These are phyloP conservation scores for Bacterosira constricta DNA, from an alignment of 108 stramenopile genomes.

Conservation along the genomic window DNA sequence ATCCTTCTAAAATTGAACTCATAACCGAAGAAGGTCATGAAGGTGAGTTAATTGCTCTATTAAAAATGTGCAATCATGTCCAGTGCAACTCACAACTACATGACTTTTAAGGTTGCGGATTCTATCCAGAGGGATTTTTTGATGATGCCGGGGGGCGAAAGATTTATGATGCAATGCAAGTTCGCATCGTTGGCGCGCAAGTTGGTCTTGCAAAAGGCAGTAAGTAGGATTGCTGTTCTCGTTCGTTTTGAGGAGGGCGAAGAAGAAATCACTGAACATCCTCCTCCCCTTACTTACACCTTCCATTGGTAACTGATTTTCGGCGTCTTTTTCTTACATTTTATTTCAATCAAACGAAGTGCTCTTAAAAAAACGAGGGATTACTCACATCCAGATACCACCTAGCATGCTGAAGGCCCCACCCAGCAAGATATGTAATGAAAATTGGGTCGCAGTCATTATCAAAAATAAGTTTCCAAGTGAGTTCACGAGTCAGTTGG, in stretches of 20 bases:
- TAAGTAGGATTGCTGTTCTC: too few species aligned
- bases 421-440: constrained; percentile 5
- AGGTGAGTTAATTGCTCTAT: background rate
- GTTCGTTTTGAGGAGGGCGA: too few species aligned
- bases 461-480: constrained; percentile 19
- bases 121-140: constrained; percentile 33
- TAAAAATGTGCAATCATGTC: background rate
- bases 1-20: constrained; percentile 10
- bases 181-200: constrained; percentile 23
- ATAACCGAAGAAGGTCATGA: constrained; percentile 39
- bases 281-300: too few species aligned
- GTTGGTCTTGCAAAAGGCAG: constrained; percentile 23
- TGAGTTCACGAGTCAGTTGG: background rate
- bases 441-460: background rate
- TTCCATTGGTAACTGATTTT: too few species aligned
- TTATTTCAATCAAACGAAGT: constrained; percentile 19
- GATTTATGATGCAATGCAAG: constrained; percentile 25
- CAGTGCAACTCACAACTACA: background rate
- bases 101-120: constrained; percentile 27
- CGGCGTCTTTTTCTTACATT: background rate
- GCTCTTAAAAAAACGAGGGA: constrained; percentile 33
- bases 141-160: background rate
- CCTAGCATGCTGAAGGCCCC: constrained; percentile 39
- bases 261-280: too few species aligned
- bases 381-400: constrained; percentile 33